Percentiles rank a stretch among this genome's conserved stretches.
phyloP scores from a whole-genome alignment of 148 eudicot genomes.

The Euryodendron excelsum region DNA sequence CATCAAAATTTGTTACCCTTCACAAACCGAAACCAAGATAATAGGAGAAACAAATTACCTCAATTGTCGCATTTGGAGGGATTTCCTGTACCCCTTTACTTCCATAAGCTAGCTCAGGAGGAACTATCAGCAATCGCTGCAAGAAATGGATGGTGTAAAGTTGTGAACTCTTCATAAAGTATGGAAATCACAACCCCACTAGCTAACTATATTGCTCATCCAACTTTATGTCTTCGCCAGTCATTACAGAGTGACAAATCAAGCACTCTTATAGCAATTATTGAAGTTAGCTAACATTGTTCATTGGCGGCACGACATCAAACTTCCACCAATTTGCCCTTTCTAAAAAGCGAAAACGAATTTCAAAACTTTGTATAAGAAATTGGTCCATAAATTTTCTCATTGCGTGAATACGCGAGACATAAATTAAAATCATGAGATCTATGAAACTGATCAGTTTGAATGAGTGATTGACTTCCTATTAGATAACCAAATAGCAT shows the following conservation, averaged over 20 bases:
- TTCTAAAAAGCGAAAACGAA: too few species aligned
- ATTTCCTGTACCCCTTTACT: conserved; percentile 97
- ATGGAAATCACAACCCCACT: neutral
- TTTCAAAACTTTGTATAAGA: neutral
- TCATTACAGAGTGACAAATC: neutral
- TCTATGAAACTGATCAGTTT: neutral
- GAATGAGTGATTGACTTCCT: too few species aligned
- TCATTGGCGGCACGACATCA: too few species aligned
- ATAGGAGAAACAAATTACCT: conserved; percentile 40
- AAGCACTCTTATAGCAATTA: neutral
- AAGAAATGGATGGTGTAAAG: neutral
- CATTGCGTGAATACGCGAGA: neutral
- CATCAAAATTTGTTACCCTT: neutral
- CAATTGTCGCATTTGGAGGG: conserved; percentile 94
- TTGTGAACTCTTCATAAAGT: neutral
- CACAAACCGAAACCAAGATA: neutral
- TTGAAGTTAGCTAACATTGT: too few species aligned
- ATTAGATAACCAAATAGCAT: neutral
- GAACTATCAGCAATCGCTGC: conserved; percentile 81
- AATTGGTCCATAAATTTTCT: neutral
- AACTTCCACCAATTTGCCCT: too few species aligned
- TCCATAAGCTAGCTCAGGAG: conserved; percentile 96
- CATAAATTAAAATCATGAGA: neutral
- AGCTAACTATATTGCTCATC: neutral
- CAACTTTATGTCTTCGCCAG: neutral